Base-by-base conservation (phyloP, 2,329 filamentous ascomycete genomes). In the Colletotrichum limetticola region DNA sequence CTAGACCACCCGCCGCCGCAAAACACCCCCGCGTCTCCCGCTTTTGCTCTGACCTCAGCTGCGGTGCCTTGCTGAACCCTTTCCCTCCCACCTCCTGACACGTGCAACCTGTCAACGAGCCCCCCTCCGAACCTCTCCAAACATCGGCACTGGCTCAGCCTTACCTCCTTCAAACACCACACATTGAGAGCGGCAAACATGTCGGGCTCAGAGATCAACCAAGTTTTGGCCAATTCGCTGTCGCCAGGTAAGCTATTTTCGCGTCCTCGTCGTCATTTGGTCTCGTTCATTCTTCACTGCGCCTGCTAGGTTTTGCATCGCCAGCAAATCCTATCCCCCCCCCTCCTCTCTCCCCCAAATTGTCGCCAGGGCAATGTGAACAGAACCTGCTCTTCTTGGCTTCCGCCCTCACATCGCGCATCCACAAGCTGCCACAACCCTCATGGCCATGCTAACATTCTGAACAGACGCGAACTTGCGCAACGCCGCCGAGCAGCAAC, bases 191-290 rank as follows among this genome's bases (percentile, higher is more conserved):
- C 81, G 80, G 79, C 82, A 83, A 88, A 81, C 84, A 95, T 91
- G 89, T 90, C 89, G 85, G 90, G 87, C 88, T 86, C 97, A 93
- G 95, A 98, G 88, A 97, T 98, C 88, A 97, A 96, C 89, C 93
- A 95, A 87, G 96, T 99, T 88, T 93, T 99, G 89, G 92, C 95
- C 86, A 96, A 95, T 88, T 98, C 97, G 85, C 92, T 98, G 86
- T 97, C 95, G 82, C 90, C 95, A 82, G 96, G 97, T 98, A 88
- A 84, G 93, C 85, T 77, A 42, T 64, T 55, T 60, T 28, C 32
- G 11, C 70, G 28, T 60, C 32, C 11, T 28, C 53, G 11, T 64
- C 46, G 7, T 49, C 32, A 24, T 32, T 69, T 74, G 75, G 72
- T 64, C 63, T 74, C 64, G 66, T 58, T 49, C 35, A 5, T 26